phyloP scores from a whole-genome alignment of 2,329 filamentous ascomycete species.

The Colletotrichum acutatum region DNA sequence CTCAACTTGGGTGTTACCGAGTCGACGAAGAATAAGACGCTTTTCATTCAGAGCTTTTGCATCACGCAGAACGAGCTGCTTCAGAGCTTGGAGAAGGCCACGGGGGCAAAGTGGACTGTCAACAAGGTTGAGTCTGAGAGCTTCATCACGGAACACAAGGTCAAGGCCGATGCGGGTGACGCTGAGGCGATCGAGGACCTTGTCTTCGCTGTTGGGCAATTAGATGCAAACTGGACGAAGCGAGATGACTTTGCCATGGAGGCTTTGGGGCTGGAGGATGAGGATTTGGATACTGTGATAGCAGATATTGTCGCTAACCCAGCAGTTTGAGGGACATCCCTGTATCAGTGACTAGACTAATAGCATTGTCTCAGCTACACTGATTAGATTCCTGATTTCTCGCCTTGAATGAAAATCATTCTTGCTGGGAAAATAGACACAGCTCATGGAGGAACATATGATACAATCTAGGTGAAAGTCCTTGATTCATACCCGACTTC shows the following conservation, averaged over 20 bases:
- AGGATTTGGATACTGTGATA: slow-evolving; percentile 57
- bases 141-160: slow-evolving; percentile 52
- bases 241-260: slow-evolving; percentile 59
- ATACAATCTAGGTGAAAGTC: too few species aligned
- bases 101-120: slow-evolving; percentile 43
- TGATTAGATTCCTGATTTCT: neutral
- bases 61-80: slow-evolving; percentile 50
- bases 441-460: too few species aligned
- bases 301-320: slow-evolving; percentile 44
- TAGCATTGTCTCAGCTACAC: neutral
- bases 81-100: slow-evolving; percentile 46
- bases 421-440: too few species aligned
- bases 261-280: slow-evolving; percentile 56
- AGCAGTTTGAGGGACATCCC: neutral
- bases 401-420: neutral
- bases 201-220: slow-evolving; percentile 59
- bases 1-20: slow-evolving; percentile 40
- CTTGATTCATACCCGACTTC: neutral
- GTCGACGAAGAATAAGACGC: slow-evolving; percentile 45
- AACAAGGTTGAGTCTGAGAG: slow-evolving; percentile 49
- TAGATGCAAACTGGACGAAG: slow-evolving; percentile 61
- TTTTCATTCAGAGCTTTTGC: slow-evolving; percentile 55
- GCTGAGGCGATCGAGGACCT: slow-evolving; percentile 55
- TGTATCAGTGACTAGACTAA: neutral
- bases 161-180: slow-evolving; percentile 50